phyloP scores from a whole-genome alignment of 2,329 filamentous ascomycete genomes.

The Lanzia echinophila region DNA sequence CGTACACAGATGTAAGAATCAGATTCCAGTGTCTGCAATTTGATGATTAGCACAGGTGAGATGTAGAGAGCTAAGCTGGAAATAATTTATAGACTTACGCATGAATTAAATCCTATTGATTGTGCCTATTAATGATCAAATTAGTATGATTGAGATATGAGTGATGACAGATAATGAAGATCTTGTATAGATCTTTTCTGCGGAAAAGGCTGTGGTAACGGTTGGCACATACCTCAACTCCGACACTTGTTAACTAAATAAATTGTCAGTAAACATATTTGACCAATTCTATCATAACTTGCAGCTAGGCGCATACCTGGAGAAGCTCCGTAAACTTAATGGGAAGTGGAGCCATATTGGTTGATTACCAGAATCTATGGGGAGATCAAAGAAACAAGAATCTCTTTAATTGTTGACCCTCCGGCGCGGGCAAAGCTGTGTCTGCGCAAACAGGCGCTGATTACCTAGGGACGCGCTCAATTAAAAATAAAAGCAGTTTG shows the following conservation, averaged over 20 bases:
- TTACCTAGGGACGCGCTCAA: constrained; percentile 21
- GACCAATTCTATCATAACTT: constrained; percentile 68
- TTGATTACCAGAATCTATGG: constrained; percentile 12
- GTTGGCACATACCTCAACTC: constrained; percentile 43
- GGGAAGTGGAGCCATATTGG: constrained; percentile 50
- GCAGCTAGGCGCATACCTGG: constrained; percentile 75
- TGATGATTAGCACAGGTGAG: constrained; percentile 11
- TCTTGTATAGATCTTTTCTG: constrained; percentile 3
- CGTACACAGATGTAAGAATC: constrained; percentile 94
- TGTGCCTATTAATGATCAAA: constrained; percentile 44
- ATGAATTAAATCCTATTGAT: constrained; percentile 82
- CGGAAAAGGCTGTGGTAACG: constrained; percentile 11
- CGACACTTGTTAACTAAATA: constrained; percentile 44
- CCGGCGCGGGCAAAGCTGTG: constrained; percentile 2
- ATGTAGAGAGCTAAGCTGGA: constrained; percentile 7
- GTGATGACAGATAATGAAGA: constrained; percentile 8
- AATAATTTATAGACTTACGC: constrained; percentile 49
- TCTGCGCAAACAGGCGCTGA: constrained; percentile 9
- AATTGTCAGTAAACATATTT: constrained; percentile 22
- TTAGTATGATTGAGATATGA: constrained; percentile 19
- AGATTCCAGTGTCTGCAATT: constrained; percentile 83
- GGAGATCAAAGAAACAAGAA: constrained; percentile 20
- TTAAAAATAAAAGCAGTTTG: constrained; percentile 17
- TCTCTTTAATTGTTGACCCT: constrained; percentile 11
- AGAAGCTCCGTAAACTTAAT: constrained; percentile 92